These are phyloP conservation scores for Daldinia decipiens DNA, from an alignment of 495 filamentous ascomycete species.

Conservation along the genomic window DNA sequence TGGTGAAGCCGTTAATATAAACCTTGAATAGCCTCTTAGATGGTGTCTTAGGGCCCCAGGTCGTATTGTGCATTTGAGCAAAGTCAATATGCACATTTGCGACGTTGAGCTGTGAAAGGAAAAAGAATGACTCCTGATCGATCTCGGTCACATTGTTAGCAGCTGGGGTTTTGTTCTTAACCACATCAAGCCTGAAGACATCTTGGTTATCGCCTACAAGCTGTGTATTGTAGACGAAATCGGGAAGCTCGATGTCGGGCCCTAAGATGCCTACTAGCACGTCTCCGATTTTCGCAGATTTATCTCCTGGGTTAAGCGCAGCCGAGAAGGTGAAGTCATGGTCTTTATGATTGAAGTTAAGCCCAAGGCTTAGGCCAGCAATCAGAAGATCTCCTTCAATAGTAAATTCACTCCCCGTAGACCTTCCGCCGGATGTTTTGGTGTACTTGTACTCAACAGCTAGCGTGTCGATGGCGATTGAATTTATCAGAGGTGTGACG, in stretches of 20 bases:
- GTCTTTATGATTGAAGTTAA: neutral
- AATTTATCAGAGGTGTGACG: neutral
- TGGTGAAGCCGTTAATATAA: conserved; percentile 23
- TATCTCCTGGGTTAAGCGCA: neutral
- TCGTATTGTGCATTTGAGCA: neutral
- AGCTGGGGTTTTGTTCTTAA: neutral
- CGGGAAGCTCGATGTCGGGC: neutral
- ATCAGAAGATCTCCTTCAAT: neutral
- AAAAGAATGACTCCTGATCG: neutral
- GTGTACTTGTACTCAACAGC: neutral
- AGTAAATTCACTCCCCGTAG: neutral
- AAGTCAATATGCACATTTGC: neutral
- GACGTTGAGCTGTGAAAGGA: neutral
- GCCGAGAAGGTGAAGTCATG: neutral
- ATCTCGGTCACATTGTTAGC: neutral
- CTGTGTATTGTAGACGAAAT: neutral
- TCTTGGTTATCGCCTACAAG: neutral
- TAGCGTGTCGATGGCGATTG: neutral
- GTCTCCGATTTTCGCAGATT: neutral
- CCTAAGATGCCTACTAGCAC: neutral
- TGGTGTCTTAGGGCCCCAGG: neutral
- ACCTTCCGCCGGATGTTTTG: neutral
- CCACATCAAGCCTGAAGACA: neutral
- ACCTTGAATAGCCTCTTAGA: neutral
- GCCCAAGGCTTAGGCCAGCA: neutral